These are phyloP conservation scores for Syzygium oleosum DNA, from an alignment of 345 rosid genomes.

Conservation along the genomic window DNA sequence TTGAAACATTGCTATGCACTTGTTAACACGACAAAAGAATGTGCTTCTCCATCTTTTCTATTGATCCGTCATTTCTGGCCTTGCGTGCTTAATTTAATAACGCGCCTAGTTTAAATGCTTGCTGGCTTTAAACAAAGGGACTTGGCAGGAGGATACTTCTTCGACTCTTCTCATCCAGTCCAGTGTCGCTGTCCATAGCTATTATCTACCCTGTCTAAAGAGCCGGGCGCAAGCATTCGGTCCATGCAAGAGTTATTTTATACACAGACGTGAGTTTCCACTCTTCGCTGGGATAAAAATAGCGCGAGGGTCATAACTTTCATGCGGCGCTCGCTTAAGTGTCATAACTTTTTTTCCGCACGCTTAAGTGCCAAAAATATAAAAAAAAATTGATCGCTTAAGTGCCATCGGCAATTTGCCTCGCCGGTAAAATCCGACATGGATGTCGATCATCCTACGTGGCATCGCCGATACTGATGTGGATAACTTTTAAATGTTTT, in stretches of 20 bases:
- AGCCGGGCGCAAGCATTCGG: not conserved
- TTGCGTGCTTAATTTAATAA: not conserved
- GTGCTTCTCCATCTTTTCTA: not conserved
- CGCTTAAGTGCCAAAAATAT: no score
- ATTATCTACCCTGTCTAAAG: not conserved
- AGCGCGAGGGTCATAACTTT: no score
- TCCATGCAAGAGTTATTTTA: not conserved
- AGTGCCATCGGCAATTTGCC: no score
- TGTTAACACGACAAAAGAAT: no score
- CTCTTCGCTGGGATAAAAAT: not conserved
- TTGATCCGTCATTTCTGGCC: not conserved
- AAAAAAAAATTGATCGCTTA: no score
- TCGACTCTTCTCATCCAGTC: not conserved
- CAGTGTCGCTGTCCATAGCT: not conserved
- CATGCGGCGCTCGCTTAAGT: no score
- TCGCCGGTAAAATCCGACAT: no score
- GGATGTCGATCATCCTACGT: no score
- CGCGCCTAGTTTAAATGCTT: not conserved
- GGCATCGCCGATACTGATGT: no score
- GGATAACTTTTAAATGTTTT: no score
- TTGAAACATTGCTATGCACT: not conserved
- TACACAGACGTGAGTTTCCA: not conserved
- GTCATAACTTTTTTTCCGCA: no score
- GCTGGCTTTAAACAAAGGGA: not conserved
- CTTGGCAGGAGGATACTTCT: not conserved